Evolutionary conservation across 2,329 filamentous ascomycete species (phyloP), one percentile per base, ranked within the genome.

Genomic region (Diaporthe sp.): DNA sequence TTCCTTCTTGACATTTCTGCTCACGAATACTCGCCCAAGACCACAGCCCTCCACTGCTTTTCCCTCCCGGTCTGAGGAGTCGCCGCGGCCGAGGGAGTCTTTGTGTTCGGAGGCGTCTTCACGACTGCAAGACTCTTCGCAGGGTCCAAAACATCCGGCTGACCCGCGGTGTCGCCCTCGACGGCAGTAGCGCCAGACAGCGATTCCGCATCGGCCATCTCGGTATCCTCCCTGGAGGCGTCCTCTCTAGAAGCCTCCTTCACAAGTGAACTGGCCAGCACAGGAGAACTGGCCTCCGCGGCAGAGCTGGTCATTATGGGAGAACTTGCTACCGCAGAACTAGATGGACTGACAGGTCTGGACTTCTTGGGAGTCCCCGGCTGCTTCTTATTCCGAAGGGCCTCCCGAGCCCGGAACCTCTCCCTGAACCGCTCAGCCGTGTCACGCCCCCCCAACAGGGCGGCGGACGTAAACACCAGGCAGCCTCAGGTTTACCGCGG

Each of bases 341-440:
- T 8, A 35, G 32, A 35, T 35, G 32, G 32, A 35, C 1, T 2
- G 8, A 9, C 58, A 15, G 4, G 9, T 15, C 35, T 30, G 58
- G 37, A 15, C 37, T 22, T 70, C 39, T 25, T 35, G 13, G 63
- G 35, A 25, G 47, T 25, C 25, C 12, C 35, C 22, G 22, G 7
- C 27, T 30, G 44, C 25, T 12, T 44, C 25, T 25, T 35, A 30
- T n/a, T 25, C 25, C 42, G 37, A 1, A 44, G 15, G 1, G 22
- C 27, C 39, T 25, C 35, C 27, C 56, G 19, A 12, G 53, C 68
- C 37, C 27, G 37, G 25, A 61, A 30, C 59, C 61, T 74, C 25
- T 61, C 71, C 30, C 19, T 51, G 51, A 66, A 74, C 25, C 58
- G n/a, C n/a, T n/a, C n/a, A n/a, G n/a, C n/a, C n/a, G n/a, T n/a